phyloP scores from a whole-genome alignment of 2,329 filamentous ascomycete species.

The Xylogone sp. region DNA sequence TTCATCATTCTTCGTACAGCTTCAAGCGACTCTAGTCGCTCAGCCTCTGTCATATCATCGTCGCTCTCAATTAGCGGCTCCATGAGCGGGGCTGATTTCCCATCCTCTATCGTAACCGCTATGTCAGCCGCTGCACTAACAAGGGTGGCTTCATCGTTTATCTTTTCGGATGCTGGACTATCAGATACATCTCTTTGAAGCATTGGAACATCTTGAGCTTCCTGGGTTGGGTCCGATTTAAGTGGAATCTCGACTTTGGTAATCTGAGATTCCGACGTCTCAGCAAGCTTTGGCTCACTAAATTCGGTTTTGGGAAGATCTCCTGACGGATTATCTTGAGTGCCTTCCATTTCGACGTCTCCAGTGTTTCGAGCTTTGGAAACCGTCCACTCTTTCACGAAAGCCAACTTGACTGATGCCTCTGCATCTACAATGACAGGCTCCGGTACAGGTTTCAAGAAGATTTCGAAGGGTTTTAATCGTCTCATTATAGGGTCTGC shows the following conservation, averaged over 20 bases:
- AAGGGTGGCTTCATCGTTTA: neutral
- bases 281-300: neutral
- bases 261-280: neutral
- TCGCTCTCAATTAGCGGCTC: conserved; percentile 10
- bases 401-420: neutral
- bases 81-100: neutral
- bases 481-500: conserved; percentile 16
- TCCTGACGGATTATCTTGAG: neutral
- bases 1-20: conserved; percentile 24
- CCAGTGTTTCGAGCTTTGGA: neutral
- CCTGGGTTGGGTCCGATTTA: neutral
- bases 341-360: neutral
- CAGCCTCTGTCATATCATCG: conserved; percentile 16
- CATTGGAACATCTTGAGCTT: neutral
- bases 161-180: neutral
- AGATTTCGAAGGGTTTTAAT: conserved; percentile 5
- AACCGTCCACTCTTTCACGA: neutral
- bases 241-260: neutral
- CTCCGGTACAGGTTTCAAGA: conserved; percentile 16
- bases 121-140: neutral
- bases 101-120: neutral
- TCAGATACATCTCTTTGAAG: neutral
- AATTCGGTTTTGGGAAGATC: neutral
- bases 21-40: conserved; percentile 17
- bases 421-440: conserved; percentile 6